phyloP scores from a whole-genome alignment of 805 yeast genomes.

The Candida germanica region DNA sequence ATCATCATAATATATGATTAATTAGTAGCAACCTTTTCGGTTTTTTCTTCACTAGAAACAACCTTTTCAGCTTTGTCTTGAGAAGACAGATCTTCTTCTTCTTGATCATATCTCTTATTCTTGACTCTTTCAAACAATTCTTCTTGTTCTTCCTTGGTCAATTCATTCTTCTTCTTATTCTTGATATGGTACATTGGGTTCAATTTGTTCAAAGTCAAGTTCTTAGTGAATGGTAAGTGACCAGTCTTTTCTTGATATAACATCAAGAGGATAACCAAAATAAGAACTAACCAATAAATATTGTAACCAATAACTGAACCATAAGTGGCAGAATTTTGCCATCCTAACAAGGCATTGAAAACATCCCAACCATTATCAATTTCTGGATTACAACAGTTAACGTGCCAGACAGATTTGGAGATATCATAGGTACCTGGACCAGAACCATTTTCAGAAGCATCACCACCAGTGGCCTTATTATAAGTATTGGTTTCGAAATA shows the following conservation, averaged over 20 bases:
- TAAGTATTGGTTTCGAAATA: slow-evolving; percentile 70
- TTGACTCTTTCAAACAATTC: slow-evolving; percentile 34
- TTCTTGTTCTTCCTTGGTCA: slow-evolving; percentile 30
- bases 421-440: slow-evolving; percentile 96
- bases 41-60: slow-evolving; percentile 2
- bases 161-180: slow-evolving; percentile 54
- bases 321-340: slow-evolving; percentile 96
- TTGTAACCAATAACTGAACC: slow-evolving; percentile 90
- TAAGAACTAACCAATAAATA: slow-evolving; percentile 68
- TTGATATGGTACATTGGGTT: slow-evolving; percentile 75
- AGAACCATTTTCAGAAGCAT: slow-evolving; percentile 86
- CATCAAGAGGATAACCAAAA: slow-evolving; percentile 56
- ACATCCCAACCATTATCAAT: slow-evolving; percentile 94
- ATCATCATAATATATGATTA: too few species aligned
- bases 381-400: slow-evolving; percentile 95
- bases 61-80: slow-evolving; percentile 10
- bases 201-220: slow-evolving; percentile 38
- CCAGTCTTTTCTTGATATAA: slow-evolving; percentile 81
- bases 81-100: slow-evolving; percentile 14
- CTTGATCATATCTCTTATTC: slow-evolving; percentile 15
- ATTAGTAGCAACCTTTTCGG: neutral
- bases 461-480: slow-evolving; percentile 79
- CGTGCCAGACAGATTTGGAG: slow-evolving; percentile 83
- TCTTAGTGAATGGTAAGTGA: slow-evolving; percentile 68
- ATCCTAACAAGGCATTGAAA: slow-evolving; percentile 89